Percentiles rank a stretch among this genome's conserved stretches.
Conservation (phyloP, 352 stramenopile species). For the Pythium phragmitis region DNA sequence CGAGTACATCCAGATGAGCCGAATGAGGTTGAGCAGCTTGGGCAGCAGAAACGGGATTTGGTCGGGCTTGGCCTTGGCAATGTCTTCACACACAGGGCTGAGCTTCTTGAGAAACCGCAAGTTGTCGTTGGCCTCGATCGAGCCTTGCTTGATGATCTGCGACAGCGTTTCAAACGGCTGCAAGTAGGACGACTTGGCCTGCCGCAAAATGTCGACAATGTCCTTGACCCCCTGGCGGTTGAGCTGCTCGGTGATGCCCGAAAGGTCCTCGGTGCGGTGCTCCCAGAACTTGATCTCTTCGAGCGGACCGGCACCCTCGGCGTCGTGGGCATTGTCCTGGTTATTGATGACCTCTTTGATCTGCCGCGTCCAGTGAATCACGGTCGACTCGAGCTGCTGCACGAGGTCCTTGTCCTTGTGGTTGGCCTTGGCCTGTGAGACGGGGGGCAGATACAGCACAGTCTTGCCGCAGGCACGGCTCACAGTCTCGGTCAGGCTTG, state of each 20-base stretch:
- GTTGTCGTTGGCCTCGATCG: conserved; percentile 93
- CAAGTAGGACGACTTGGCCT: conserved; percentile 93
- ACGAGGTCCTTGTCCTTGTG: conserved; percentile 94
- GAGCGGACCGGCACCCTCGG: conserved; percentile 88
- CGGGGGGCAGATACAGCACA: conserved; percentile 90
- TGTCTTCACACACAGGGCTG: conserved; percentile 87
- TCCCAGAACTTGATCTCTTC: conserved; percentile 97
- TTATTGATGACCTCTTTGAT: conserved; percentile 98
- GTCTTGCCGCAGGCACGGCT: conserved; percentile 92
- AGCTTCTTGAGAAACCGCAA: conserved; percentile 93
- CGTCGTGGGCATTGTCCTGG: conserved; percentile 91
- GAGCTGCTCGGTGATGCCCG: conserved; percentile 92
- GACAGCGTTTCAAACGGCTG: conserved; percentile 91
- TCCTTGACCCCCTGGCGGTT: conserved; percentile 89
- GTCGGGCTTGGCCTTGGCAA: conserved; percentile 77
- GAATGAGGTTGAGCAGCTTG: conserved; percentile 92
- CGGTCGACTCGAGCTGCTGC: conserved; percentile 94
- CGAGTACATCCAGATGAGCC: conserved; percentile 93
- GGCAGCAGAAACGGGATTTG: conserved; percentile 91
- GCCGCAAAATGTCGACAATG: conserved; percentile 83
- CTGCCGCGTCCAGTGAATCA: conserved; percentile 97
- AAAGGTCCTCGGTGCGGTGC: conserved; percentile 90
- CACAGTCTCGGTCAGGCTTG: conserved; percentile 91
- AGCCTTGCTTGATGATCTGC: conserved; percentile 92
- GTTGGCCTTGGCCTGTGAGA: conserved; percentile 82